Percentiles rank a stretch among this genome's conserved stretches.
Conservation (phyloP, 495 filamentous ascomycete species). For the Aspergillus nidulans region DNA sequence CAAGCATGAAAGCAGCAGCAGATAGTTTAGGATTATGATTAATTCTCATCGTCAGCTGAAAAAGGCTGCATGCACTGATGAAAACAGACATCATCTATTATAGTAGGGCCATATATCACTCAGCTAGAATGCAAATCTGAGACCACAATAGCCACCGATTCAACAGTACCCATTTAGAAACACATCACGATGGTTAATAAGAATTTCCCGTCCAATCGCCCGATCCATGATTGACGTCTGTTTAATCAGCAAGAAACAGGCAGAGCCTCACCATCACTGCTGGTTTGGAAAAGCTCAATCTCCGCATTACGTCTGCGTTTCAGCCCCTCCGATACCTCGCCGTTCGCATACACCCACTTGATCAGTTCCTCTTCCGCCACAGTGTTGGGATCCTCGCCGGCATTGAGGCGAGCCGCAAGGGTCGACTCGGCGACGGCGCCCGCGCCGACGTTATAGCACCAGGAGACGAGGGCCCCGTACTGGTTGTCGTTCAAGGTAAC, state of each 20-base stretch:
- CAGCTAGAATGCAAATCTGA: too few relatives aligned
- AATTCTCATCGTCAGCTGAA: too few relatives aligned
- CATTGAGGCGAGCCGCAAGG: constrained; percentile 43
- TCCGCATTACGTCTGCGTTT: constrained; percentile 37
- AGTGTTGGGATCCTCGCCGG: constrained; percentile 33
- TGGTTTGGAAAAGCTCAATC: constrained; percentile 34
- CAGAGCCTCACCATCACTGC: constrained; percentile 19
- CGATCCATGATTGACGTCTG: too few relatives aligned
- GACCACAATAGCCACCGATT: too few relatives aligned
- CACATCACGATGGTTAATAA: too few relatives aligned
- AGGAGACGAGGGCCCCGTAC: constrained; percentile 22
- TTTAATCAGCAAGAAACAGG: constrained; percentile 15
- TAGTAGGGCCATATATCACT: too few relatives aligned
- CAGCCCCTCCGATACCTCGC: constrained; percentile 36
- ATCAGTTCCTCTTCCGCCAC: constrained; percentile 43
- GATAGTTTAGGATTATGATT: too few relatives aligned
- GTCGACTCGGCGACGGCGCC: constrained; percentile 26
- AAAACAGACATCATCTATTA: too few relatives aligned
- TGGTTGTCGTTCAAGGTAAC: constrained; percentile 28
- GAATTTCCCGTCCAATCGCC: too few relatives aligned
- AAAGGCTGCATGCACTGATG: too few relatives aligned
- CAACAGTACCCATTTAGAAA: too few relatives aligned
- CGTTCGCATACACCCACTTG: constrained; percentile 43
- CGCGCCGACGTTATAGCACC: constrained; percentile 20
- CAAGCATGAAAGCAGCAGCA: too few relatives aligned